A percentile compares a stretch with the other conserved stretches of the same genome.
These are phyloP conservation scores for Daedaleopsis nitida DNA, from an alignment of 768 basidiomycete species.

Conservation along the genomic window DNA sequence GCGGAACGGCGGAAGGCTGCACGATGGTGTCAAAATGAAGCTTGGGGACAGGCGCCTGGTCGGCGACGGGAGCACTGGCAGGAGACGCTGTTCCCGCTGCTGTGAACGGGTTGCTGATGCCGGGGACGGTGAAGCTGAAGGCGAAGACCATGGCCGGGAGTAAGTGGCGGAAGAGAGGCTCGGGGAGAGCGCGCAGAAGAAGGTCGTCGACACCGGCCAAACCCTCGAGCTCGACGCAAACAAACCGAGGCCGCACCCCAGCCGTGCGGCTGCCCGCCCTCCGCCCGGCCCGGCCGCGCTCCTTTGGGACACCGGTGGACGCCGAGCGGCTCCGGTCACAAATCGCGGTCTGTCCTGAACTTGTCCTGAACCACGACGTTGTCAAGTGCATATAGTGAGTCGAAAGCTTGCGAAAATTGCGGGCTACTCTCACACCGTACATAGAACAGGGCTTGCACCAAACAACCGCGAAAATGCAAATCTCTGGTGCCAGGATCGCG, in stretches of 20 bases:
- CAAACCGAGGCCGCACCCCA: not conserved
- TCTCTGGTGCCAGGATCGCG: not conserved
- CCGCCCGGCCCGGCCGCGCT: not conserved
- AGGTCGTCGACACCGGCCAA: conserved; percentile 5
- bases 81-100: conserved; percentile 17
- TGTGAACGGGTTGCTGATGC: conserved; percentile 67
- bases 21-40: conserved; percentile 29
- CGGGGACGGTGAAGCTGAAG: conserved; percentile 76
- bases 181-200: not conserved
- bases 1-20: conserved; percentile 20
- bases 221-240: conserved; percentile 18
- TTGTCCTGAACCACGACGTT: not conserved
- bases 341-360: not conserved
- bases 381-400: not conserved
- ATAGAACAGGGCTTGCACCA: not conserved
- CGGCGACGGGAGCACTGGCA: not conserved
- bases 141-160: conserved; percentile 45
- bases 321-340: not conserved
- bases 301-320: no score
- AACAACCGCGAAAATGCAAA: not conserved
- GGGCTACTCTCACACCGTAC: no score
- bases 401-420: no score
- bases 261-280: conserved; percentile 1
- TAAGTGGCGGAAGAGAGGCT: not conserved
- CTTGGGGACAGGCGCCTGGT: conserved; percentile 17